Percentiles rank a stretch among this genome's conserved stretches.
Conservation (phyloP, 2,329 filamentous ascomycete species). For the Graphilbum sp. region DNA sequence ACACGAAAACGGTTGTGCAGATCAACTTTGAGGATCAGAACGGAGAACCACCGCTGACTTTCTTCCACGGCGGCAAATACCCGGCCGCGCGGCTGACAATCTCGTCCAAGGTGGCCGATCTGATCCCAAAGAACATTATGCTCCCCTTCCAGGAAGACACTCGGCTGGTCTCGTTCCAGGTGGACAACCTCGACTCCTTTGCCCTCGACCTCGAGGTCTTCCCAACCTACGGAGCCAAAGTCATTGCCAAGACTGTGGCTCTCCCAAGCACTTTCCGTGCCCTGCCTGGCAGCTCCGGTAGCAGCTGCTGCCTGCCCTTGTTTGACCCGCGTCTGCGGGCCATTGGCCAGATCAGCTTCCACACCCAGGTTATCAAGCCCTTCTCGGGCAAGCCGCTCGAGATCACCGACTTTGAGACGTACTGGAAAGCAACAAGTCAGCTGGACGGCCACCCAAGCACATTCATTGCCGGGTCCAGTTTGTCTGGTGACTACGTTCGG, state of each 20-base stretch:
- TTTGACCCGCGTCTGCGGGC: slow-evolving; percentile 84
- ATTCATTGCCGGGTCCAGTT: slow-evolving; percentile 83
- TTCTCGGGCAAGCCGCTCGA: slow-evolving; percentile 86
- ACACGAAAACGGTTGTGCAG: slow-evolving; percentile 92
- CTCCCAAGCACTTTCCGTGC: slow-evolving; percentile 74
- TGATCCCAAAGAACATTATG: slow-evolving; percentile 92
- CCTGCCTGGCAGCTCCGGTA: slow-evolving; percentile 49
- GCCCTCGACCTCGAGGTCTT: slow-evolving; percentile 95
- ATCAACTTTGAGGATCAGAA: slow-evolving; percentile 73
- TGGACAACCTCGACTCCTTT: slow-evolving; percentile 85
- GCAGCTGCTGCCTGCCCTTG: slow-evolving; percentile 67
- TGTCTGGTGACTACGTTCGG: slow-evolving; percentile 89
- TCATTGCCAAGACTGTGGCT: slow-evolving; percentile 90
- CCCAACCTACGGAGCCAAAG: slow-evolving; percentile 90
- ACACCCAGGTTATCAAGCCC: slow-evolving; percentile 90
- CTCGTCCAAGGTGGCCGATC: slow-evolving; percentile 86
- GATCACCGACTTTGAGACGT: slow-evolving; percentile 95
- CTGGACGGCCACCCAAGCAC: slow-evolving; percentile 72
- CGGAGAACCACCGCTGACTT: slow-evolving; percentile 63
- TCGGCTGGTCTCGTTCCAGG: slow-evolving; percentile 83
- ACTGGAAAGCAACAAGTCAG: slow-evolving; percentile 97
- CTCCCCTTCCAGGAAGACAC: slow-evolving; percentile 94
- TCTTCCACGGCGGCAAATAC: slow-evolving; percentile 95
- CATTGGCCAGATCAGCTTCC: slow-evolving; percentile 88
- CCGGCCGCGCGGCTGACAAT: slow-evolving; percentile 89